Percentiles rank a stretch among this genome's conserved stretches.
These are phyloP conservation scores for Hypoxylon sp. DNA, from an alignment of 2,329 filamentous ascomycete genomes.

Conservation along the genomic window DNA sequence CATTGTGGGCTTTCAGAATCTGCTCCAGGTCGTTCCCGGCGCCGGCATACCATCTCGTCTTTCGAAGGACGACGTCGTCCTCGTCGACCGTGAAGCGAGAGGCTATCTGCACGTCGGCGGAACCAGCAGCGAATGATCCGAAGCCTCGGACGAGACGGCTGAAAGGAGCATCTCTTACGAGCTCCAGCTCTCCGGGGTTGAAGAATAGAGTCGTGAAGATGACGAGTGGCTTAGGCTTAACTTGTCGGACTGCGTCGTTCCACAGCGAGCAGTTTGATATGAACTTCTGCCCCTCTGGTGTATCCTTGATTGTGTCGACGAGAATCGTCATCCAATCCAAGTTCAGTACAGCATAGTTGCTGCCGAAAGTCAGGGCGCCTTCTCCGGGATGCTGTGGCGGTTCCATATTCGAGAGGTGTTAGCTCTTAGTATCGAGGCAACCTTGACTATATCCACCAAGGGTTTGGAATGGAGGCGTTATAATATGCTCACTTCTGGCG, in stretches of 20 bases:
- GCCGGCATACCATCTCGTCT: conserved; percentile 53
- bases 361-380: conserved; percentile 40
- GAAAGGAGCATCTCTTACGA: conserved; percentile 48
- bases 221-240: conserved; percentile 46
- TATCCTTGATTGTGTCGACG: conserved; percentile 45
- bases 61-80: conserved; percentile 50
- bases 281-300: conserved; percentile 45
- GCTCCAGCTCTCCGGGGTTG: conserved; percentile 46
- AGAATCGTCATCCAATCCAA: conserved; percentile 52
- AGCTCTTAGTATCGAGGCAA: too few species aligned
- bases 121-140: conserved; percentile 39
- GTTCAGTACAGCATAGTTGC: conserved; percentile 52
- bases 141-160: conserved; percentile 42
- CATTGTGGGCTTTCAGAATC: conserved; percentile 49
- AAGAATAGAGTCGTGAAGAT: conserved; percentile 53
- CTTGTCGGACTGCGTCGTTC: conserved; percentile 49
- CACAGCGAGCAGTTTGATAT: conserved; percentile 47
- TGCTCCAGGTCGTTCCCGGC: conserved; percentile 51
- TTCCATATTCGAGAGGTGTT: neutral
- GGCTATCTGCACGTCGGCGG: conserved; percentile 46
- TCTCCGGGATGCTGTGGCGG: neutral
- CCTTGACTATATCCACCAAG: too few species aligned
- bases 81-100: conserved; percentile 44
- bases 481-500: too few species aligned
- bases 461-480: too few species aligned